phyloP scores from a whole-genome alignment of 1,284 basidiomycete genomes.

The Pyrrhoderma noxium region DNA sequence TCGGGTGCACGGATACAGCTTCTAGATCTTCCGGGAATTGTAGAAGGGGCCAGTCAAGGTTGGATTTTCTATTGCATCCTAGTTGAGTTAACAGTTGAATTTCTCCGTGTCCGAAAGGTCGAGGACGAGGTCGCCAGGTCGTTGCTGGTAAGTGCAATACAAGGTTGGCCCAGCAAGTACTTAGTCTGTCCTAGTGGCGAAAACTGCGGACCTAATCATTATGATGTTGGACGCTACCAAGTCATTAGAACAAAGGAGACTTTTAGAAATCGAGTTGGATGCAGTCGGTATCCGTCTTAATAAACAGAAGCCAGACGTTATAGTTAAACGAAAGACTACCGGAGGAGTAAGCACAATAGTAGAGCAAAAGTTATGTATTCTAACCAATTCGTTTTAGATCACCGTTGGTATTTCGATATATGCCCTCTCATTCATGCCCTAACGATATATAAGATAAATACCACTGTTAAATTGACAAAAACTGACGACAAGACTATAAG shows the following conservation, averaged over 20 bases:
- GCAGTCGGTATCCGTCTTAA: constrained; percentile 96
- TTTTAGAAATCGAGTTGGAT: constrained; percentile 90
- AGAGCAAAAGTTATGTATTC: not conserved
- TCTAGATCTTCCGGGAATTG: constrained; percentile 94
- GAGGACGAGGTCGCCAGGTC: constrained; percentile 93
- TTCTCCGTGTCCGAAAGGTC: constrained; percentile 36
- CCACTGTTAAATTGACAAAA: constrained; percentile 88
- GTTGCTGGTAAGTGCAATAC: constrained; percentile 63
- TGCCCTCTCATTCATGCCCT: constrained; percentile 2
- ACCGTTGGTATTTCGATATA: constrained; percentile 32
- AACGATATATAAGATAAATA: constrained; percentile 55
- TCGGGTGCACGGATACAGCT: constrained; percentile 91
- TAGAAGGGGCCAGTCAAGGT: constrained; percentile 91
- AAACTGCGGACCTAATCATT: constrained; percentile 93
- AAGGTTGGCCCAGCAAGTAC: constrained; percentile 1
- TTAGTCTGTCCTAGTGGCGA: constrained; percentile 52
- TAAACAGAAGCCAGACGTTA: constrained; percentile 80
- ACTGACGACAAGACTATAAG: constrained; percentile 94
- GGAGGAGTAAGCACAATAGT: constrained; percentile 68
- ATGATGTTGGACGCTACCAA: constrained; percentile 97
- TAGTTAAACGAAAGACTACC: constrained; percentile 80
- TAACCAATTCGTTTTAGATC: constrained; percentile 32
- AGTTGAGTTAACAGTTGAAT: not conserved
- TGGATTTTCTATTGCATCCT: not conserved
- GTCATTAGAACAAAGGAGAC: constrained; percentile 82